phyloP scores from a whole-genome alignment of 345 rosid species.

The Linum tenue region DNA sequence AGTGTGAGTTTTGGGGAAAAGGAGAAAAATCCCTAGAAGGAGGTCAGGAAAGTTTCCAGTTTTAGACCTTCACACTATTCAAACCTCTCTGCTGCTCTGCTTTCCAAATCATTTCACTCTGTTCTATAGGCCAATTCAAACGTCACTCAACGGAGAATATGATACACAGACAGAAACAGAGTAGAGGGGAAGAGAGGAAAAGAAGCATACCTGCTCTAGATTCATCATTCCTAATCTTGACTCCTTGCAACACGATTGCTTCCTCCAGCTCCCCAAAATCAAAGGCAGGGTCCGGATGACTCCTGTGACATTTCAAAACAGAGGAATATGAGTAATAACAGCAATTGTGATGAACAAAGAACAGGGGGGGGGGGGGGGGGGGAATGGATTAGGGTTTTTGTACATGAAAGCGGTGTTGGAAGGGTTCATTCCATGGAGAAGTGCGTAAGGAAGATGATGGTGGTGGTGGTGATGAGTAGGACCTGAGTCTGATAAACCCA shows the following conservation, averaged over 20 bases:
- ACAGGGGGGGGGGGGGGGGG: neutral
- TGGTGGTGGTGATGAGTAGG: constrained; percentile 20
- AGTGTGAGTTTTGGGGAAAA: constrained; percentile 18
- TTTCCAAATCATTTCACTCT: constrained; percentile 9
- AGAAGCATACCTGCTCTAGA: constrained; percentile 51
- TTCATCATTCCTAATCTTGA: constrained; percentile 70
- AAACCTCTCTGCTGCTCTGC: constrained; percentile 20
- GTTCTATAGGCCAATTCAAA: constrained; percentile 17
- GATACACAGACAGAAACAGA: constrained; percentile 2
- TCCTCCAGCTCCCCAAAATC: constrained; percentile 98
- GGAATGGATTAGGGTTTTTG: neutral
- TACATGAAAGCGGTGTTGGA: constrained; percentile 65
- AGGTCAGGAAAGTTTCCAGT: constrained; percentile 34
- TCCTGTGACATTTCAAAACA: constrained; percentile 28
- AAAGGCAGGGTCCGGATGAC: constrained; percentile 74
- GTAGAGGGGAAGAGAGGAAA: constrained; percentile 15
- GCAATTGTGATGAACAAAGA: constrained; percentile 6
- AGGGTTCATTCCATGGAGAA: constrained; percentile 58
- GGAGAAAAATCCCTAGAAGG: constrained; percentile 27
- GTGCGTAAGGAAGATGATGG: constrained; percentile 59
- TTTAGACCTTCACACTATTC: constrained; percentile 67
- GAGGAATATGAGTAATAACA: neutral
- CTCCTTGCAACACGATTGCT: constrained; percentile 90
- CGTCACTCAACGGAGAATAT: constrained; percentile 38
- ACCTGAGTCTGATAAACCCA: constrained; percentile 52